These are phyloP conservation scores for Ramularia endophylla DNA, from an alignment of 2,329 filamentous ascomycete species.

Conservation along the genomic window DNA sequence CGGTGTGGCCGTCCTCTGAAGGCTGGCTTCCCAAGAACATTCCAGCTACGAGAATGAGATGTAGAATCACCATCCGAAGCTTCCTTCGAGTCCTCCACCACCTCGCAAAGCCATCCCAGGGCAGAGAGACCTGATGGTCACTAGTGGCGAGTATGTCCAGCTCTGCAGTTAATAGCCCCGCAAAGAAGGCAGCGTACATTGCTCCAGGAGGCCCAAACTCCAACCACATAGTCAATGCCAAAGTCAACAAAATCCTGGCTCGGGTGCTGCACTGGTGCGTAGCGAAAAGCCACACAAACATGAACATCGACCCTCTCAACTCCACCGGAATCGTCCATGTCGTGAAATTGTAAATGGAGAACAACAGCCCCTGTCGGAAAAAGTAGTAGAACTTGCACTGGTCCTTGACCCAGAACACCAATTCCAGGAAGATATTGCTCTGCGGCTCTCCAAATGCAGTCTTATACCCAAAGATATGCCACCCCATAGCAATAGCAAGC, in stretches of 20 bases:
- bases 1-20: conserved; percentile 14
- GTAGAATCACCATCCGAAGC: conserved; percentile 12
- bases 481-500: conserved; percentile 47
- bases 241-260: conserved; percentile 14
- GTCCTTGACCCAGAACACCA: conserved; percentile 47
- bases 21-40: conserved; percentile 22
- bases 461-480: conserved; percentile 49
- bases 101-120: conserved; percentile 14
- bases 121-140: conserved; percentile 11
- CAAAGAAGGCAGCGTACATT: conserved; percentile 54
- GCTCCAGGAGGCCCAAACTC: conserved; percentile 39
- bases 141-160: conserved; percentile 49
- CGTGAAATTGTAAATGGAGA: conserved; percentile 25
- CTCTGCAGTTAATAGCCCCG: conserved; percentile 57
- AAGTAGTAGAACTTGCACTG: conserved; percentile 64
- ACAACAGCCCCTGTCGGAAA: conserved; percentile 42
- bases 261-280: conserved; percentile 32
- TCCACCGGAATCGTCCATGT: conserved; percentile 59
- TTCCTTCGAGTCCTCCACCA: conserved; percentile 10
- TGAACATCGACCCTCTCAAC: conserved; percentile 56
- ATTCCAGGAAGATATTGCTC: conserved; percentile 42
- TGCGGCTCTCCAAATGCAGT: conserved; percentile 29
- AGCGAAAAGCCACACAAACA: conserved; percentile 54
- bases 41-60: conserved; percentile 16
- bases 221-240: conserved; percentile 16